phyloP scores from a whole-genome alignment of 371 early-diverging fungal genomes.

The Racocetra persica region DNA sequence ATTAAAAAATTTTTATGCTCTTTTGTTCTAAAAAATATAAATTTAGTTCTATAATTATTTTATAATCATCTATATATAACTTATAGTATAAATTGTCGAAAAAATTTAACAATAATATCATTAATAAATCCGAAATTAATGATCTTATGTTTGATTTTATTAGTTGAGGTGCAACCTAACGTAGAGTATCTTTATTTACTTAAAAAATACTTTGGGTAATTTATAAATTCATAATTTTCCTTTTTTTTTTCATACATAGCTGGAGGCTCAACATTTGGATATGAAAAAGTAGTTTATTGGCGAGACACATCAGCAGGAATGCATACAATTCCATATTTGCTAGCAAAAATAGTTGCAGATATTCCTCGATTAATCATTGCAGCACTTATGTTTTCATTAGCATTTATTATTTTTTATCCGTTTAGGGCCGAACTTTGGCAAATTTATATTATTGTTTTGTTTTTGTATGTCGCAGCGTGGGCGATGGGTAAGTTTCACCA shows the following conservation, averaged over 20 bases:
- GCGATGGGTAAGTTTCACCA: conserved; percentile 49
- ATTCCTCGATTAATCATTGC: conserved; percentile 61
- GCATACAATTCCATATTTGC: conserved; percentile 57
- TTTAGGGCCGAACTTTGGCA: conserved; percentile 25
- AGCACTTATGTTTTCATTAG: conserved; percentile 56
- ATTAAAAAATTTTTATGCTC: no score
- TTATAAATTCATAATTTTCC: no score
- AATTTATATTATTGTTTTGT: conserved; percentile 44
- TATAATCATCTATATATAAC: no score
- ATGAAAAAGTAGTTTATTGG: conserved; percentile 62
- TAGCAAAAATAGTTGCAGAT: conserved; percentile 62
- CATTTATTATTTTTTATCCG: conserved; percentile 57
- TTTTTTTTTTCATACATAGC: conserved; percentile 27
- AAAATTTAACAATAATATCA: no score
- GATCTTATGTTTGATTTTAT: no score
- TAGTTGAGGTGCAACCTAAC: no score
- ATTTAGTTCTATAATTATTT: no score
- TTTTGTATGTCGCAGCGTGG: conserved; percentile 49
- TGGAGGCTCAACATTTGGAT: conserved; percentile 58
- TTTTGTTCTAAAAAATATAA: no score
- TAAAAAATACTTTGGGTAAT: no score
- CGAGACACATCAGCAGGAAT: conserved; percentile 60
- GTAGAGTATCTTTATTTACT: no score
- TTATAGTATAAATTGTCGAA: no score
- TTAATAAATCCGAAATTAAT: no score